Evolutionary conservation across 176 grass and related monocot genomes (phyloP), one percentile per base, ranked within the genome.

Genomic region (Carex littledalei): DNA sequence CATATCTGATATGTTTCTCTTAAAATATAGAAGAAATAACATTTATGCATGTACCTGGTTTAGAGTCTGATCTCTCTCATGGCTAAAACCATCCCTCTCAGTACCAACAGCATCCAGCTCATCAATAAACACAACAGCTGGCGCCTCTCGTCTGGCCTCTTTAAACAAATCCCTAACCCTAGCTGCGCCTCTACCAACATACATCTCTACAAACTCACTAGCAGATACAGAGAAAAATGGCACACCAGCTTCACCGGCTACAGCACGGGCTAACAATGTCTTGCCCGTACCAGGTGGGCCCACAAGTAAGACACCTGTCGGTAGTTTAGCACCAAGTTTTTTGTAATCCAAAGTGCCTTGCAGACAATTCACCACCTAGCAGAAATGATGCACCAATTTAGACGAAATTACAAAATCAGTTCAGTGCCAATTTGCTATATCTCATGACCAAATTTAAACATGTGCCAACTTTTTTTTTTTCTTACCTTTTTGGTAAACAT

Each of bases 51-150:
- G 13, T 53, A 91, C 95, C 93, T 98, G 95, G 56, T 98, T 98
- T 60, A 98, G 77, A 63, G 96, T 98, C 90, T 98, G 96, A 78
- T 98, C 96, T 78, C 93, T 88, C 84, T 98, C 93, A 39, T 67
- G 91, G 78, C 93, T 94, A 85, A 95, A 94, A 87, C 96, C 93
- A 79, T 91, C 93, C 71, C 96, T 89, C 79, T 92, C 93, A 61
- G 93, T 93, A 88, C 96, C 96, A 63, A 98, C 96, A 16, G 96
- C 91, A 98, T 98, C 96, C 81, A 98, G 88, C 82, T 98, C 96
- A 85, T 98, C 96, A 68, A 98, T 95, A 85, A 98, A 98, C 62
- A 98, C 88, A 66, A 98, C 90, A 78, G 92, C 94, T 0, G 96
- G 96, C 13, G 96, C 88, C 81, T 86, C 84, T 86, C 91, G 85